Percentiles rank a stretch among this genome's conserved stretches.
Evolutionary conservation across 768 basidiomycete species (phyloP).

Genomic region (Cyclocybe cylindracea): DNA sequence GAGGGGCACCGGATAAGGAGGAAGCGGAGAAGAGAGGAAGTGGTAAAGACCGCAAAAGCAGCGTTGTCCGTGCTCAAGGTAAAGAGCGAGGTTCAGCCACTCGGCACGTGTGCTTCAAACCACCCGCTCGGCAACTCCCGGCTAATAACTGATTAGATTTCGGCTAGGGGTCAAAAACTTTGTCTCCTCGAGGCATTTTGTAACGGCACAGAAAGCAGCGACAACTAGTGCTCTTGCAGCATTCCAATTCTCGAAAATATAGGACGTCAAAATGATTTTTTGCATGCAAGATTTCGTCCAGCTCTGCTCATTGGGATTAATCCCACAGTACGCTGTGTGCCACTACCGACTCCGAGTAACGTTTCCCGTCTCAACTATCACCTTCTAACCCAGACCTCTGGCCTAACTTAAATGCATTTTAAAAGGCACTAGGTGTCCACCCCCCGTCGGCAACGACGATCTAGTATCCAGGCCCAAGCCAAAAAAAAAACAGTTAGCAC

Average conservation of each 20-base stretch:
- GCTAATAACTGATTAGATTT: slow-evolving; percentile 20
- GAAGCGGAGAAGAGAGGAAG: slow-evolving; percentile 10
- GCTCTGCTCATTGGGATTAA: no score
- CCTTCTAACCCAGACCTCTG: not conserved
- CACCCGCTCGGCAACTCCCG: slow-evolving; percentile 25
- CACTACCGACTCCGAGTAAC: no score
- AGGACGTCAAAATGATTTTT: no score
- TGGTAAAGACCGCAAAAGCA: slow-evolving; percentile 24
- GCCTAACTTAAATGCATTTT: not conserved
- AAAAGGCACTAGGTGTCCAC: slow-evolving; percentile 42
- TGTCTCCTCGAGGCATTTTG: no score
- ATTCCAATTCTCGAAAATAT: no score
- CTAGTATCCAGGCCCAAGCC: slow-evolving; percentile 19
- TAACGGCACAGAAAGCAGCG: no score
- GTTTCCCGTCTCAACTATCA: not conserved
- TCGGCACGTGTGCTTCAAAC: slow-evolving; percentile 24
- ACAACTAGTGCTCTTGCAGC: not conserved
- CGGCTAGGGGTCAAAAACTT: no score
- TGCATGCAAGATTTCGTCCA: no score
- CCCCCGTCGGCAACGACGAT: slow-evolving; percentile 51
- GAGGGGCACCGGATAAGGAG: slow-evolving; percentile 3
- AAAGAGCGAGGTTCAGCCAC: slow-evolving; percentile 36
- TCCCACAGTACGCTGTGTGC: no score
- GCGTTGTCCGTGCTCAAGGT: slow-evolving; percentile 27
- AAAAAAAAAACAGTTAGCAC: not conserved